Percentiles rank a stretch among this genome's conserved stretches.
These are phyloP conservation scores for Zygoascus sp. DNA, from an alignment of 1,139 yeast genomes.

Conservation along the genomic window DNA sequence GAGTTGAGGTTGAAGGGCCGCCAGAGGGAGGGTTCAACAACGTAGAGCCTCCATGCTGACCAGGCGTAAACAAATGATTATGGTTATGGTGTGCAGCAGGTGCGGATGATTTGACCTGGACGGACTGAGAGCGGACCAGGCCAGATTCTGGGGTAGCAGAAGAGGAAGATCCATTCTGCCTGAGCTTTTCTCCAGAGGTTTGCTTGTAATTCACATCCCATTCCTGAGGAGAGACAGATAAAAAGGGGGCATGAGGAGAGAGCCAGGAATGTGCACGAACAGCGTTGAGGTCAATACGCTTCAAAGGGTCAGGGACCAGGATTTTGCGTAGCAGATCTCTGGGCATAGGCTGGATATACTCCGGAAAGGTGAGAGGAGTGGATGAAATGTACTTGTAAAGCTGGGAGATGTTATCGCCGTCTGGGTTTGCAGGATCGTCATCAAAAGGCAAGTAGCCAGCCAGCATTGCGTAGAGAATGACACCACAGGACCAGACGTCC, in stretches of 20 bases:
- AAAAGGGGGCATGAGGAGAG: conserved; percentile 70
- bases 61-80: conserved; percentile 8
- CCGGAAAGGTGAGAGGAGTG: conserved; percentile 93
- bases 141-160: conserved; percentile 10
- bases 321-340: conserved; percentile 84
- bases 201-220: conserved; percentile 56
- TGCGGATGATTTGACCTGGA: conserved; percentile 22
- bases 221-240: conserved; percentile 79
- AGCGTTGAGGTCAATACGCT: conserved; percentile 62
- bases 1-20: conserved; percentile 3
- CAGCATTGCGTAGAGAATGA: conserved; percentile 90
- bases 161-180: conserved; percentile 10
- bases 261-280: conserved; percentile 87
- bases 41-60: conserved; percentile 3
- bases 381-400: conserved; percentile 86
- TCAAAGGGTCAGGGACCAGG: conserved; percentile 79
- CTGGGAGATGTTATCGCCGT: conserved; percentile 89
- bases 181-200: conserved; percentile 14
- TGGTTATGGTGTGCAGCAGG: conserved; percentile 2
- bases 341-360: conserved; percentile 85
- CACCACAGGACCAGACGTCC: conserved; percentile 97
- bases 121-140: conserved; percentile 25
- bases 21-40: not conserved
- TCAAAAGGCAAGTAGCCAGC: conserved; percentile 98
- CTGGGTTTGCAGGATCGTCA: conserved; percentile 95